Base-by-base conservation (phyloP, 805 yeast genomes). In the Debaryomyces prosopidis region DNA sequence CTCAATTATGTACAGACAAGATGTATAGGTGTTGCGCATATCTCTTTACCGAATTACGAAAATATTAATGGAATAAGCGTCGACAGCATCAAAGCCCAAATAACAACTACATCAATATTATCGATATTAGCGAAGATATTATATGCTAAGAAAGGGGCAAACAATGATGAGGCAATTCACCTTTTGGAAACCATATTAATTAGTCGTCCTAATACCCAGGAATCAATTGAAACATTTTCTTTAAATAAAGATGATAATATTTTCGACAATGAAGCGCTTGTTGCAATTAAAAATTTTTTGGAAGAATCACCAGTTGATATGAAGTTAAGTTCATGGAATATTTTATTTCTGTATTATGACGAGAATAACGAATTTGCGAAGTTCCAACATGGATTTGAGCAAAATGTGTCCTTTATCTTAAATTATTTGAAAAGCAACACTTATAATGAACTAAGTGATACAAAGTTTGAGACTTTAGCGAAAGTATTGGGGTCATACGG, bases 261-360 rank as follows among this genome's bases (percentile, higher is more conserved):
- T 2, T 44, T 56, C 15, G 56, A 55, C 19, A 39, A 46, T 18
- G 49, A 48, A 2, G 66, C 73, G 0, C 53, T 70, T 6, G 20
- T 42, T 5, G 82, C 90, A 6, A 82, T 89, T 61, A 69, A 75
- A 17, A 62, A 69, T 10, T 89, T 92, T 57, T 69, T 94, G 12
- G 65, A 71, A 2, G 71, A 69, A 10, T 81, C 95, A 0, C 80
- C 94, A 0, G 68, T 85, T 17, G 84, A 80, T 17, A 75, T 89
- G 59, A 80, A 79, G 45, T 66, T 90, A 32, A 83, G 84, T 43
- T 65, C 94, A 2, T 91, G 97, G 96, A 80, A 79, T 27, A 74
- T 85, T 18, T 67, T 91, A 14, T 73, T 89, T 39, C 80, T 77
- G 50, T 76, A 76, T 44, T 87, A 85, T 53, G 58, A 56, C 17